Conservation (phyloP, 1,284 basidiomycete genomes). For the Sutorius eximius region DNA sequence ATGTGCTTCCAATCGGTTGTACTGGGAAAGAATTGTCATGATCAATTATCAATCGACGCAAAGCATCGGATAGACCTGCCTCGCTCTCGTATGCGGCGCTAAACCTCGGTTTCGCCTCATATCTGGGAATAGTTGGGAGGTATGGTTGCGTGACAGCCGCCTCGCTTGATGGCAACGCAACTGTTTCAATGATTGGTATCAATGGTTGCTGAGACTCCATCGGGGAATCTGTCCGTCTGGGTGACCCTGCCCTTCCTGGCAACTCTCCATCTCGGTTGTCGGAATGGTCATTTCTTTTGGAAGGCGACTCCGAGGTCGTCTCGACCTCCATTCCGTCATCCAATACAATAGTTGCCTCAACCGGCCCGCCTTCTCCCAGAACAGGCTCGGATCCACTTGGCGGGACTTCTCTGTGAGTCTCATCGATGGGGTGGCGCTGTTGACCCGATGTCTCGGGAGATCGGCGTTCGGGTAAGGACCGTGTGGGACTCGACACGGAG, state of each 20-base stretch:
- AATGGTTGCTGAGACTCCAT: conserved; percentile 7
- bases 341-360: conserved; percentile 1
- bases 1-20: conserved; percentile 36
- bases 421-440: conserved; percentile 1
- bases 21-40: conserved; percentile 10
- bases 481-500: conserved; percentile 12
- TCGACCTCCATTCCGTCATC: conserved; percentile 11
- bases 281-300: conserved; percentile 18
- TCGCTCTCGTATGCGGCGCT: conserved; percentile 27
- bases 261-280: conserved; percentile 16
- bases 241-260: conserved; percentile 10
- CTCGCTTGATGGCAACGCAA: conserved; percentile 14
- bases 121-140: conserved; percentile 31
- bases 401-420: neutral
- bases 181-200: conserved; percentile 14
- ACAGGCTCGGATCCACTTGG: conserved; percentile 2
- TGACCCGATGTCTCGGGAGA: conserved; percentile 1
- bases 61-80: conserved; percentile 18
- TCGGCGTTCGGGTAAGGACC: conserved; percentile 2
- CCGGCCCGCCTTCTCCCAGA: conserved; percentile 2
- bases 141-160: conserved; percentile 28
- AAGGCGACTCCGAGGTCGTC: conserved; percentile 1
- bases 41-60: conserved; percentile 10
- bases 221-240: conserved; percentile 4
- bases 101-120: conserved; percentile 25